phyloP scores from a whole-genome alignment of 106 monocot species.

The Narthecium ossifragum region DNA sequence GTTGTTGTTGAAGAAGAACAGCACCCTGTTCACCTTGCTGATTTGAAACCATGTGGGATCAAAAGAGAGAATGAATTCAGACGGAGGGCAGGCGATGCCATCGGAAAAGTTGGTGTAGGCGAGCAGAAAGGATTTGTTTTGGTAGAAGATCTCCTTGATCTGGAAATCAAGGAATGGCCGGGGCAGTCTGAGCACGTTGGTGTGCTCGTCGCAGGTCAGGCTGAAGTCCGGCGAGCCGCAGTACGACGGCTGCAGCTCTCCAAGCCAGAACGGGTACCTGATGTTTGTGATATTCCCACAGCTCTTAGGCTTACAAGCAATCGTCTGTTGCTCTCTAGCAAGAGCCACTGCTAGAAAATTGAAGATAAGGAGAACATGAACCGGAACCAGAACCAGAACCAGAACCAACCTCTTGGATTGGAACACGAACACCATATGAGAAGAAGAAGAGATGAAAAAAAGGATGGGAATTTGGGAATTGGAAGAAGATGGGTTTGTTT shows the following conservation, averaged over 20 bases:
- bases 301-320: constrained; percentile 7
- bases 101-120: neutral
- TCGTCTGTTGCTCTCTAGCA: neutral
- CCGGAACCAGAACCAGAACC: neutral
- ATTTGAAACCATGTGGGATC: constrained; percentile 14
- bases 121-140: constrained; percentile 11
- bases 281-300: constrained; percentile 23
- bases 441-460: neutral
- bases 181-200: neutral
- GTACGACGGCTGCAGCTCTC: neutral
- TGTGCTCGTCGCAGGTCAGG: constrained; percentile 12
- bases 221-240: constrained; percentile 20
- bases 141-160: constrained; percentile 25
- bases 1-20: constrained; percentile 17
- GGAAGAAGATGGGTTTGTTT: too few relatives aligned
- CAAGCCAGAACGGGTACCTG: constrained; percentile 7
- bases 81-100: neutral
- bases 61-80: constrained; percentile 13
- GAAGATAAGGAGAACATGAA: neutral
- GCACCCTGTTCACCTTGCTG: constrained; percentile 16
- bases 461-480: neutral
- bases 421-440: neutral
- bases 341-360: neutral
- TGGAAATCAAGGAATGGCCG: constrained; percentile 5
- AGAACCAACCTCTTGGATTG: neutral